phyloP scores from a whole-genome alignment of 345 rosid species.

The Leavenworthia alabamica region DNA sequence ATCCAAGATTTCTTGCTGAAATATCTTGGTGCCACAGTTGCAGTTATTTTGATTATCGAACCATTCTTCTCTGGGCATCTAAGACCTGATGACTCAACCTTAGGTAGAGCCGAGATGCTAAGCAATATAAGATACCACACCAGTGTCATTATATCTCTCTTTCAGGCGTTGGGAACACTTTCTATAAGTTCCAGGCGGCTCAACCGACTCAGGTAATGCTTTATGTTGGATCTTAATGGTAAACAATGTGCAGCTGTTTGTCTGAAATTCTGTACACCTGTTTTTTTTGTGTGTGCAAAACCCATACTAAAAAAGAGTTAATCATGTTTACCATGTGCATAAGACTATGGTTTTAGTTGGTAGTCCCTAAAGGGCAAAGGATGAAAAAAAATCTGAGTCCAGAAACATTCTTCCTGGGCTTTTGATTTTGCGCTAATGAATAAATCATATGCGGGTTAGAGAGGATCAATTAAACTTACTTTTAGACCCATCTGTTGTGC shows the following conservation, averaged over 20 bases:
- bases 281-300: neutral
- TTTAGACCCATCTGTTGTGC: constrained; percentile 5
- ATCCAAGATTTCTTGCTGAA: constrained; percentile 93
- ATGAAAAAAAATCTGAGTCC: neutral
- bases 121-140: constrained; percentile 99
- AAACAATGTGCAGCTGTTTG: neutral
- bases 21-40: constrained; percentile 96
- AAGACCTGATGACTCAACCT: constrained; percentile 78
- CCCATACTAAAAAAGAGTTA: neutral
- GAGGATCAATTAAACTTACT: neutral
- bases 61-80: constrained; percentile 94
- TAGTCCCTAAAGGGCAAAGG: neutral
- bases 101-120: constrained; percentile 95
- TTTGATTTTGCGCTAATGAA: neutral
- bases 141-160: constrained; percentile 84
- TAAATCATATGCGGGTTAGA: neutral
- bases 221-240: constrained; percentile 10
- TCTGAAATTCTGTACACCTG: neutral
- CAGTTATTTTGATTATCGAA: constrained; percentile 85
- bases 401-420: neutral
- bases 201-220: constrained; percentile 83
- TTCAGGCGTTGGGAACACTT: constrained; percentile 89
- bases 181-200: constrained; percentile 87
- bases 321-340: neutral
- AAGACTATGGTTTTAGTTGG: neutral